Evolutionary conservation across 2,329 filamentous ascomycete species (phyloP), one percentile per base, ranked within the genome.

Genomic region (Orbilia quercus): DNA sequence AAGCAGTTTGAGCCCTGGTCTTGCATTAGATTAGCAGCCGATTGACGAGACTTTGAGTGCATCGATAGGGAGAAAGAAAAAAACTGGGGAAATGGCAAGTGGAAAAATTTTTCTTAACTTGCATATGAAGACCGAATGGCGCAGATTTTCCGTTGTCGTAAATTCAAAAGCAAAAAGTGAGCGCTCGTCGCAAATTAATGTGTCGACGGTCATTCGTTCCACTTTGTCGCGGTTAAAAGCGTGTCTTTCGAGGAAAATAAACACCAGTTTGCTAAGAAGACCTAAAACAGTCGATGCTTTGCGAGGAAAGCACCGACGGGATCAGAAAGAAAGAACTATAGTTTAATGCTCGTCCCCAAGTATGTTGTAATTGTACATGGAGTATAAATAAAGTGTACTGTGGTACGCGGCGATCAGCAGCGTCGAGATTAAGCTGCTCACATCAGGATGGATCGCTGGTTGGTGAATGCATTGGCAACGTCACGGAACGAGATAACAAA

Each of bases 31-130:
- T 71, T 42, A 38, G 28, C 44, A 48, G 38, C 34, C 53, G 63
- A 71, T 71, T 71, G 66, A 71, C 66, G 66, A 71, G 66, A 71
- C 57, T 45, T 40, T 34, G 44, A 71, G 42, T 64, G 63, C 58
- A 57, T 71, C 66, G 66, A 62, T 64, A 71, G 66, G 28, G 45
- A 60, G n/a, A n/a, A n/a, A n/a, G n/a, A n/a, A n/a, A n/a, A n/a
- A 71, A 71, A 45, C 66, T 71, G 66, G 66, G 66, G 66, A 71
- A 70, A 70, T 54, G 34, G 65, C 31, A 62, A 63, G 58, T 63
- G 45, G 40, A 59, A 59, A 53, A 45, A 57, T 67, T 67, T 59
- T 36, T 38, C n/a, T 25, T 40, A 59, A 53, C 63, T 5, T 59
- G 63, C 53, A 67, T 67, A 22, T 53, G 53, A 53, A 67, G 20